Percentiles rank a stretch among this genome's conserved stretches.
Conservation (phyloP, 2,329 filamentous ascomycete species). For the Botrytis aclada region DNA sequence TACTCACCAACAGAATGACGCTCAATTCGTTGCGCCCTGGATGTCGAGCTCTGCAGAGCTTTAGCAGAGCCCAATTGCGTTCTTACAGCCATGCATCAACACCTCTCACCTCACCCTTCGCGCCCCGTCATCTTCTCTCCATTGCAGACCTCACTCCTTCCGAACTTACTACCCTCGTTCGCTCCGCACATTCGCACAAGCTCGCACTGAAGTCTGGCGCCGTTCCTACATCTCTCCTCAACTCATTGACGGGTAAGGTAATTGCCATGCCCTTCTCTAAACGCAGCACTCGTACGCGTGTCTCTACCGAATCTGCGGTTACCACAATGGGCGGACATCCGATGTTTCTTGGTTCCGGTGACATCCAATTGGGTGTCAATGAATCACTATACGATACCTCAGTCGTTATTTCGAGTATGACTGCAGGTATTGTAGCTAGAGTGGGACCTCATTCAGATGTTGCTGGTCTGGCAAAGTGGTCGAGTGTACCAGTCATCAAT, state of each 20-base stretch:
- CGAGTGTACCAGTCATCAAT: slow-evolving; percentile 79
- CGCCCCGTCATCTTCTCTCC: slow-evolving; percentile 84
- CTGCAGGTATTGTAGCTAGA: slow-evolving; percentile 76
- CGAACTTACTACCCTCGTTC: slow-evolving; percentile 79
- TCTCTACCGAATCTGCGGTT: slow-evolving; percentile 90
- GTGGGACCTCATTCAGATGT: slow-evolving; percentile 77
- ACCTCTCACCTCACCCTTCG: slow-evolving; percentile 45
- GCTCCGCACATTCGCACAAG: slow-evolving; percentile 78
- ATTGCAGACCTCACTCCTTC: slow-evolving; percentile 78
- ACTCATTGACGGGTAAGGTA: slow-evolving; percentile 69
- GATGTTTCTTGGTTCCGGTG: slow-evolving; percentile 94
- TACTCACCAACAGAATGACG: slow-evolving; percentile 17
- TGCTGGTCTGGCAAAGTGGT: slow-evolving; percentile 65
- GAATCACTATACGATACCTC: slow-evolving; percentile 93
- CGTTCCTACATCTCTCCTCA: slow-evolving; percentile 56
- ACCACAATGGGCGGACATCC: slow-evolving; percentile 85
- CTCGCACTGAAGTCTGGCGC: slow-evolving; percentile 68
- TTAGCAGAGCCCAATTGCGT: slow-evolving; percentile 28
- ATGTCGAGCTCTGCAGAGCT: slow-evolving; percentile 25
- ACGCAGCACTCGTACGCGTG: slow-evolving; percentile 85
- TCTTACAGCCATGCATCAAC: slow-evolving; percentile 29
- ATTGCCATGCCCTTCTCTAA: slow-evolving; percentile 98
- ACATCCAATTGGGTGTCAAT: slow-evolving; percentile 95
- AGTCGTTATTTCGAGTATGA: slow-evolving; percentile 91
- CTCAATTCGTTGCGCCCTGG: slow-evolving; percentile 3